A percentile compares a stretch with the other conserved stretches of the same genome.
Evolutionary conservation across 177 flowering plant species (phyloP).

Genomic region (Telopea speciosissima): DNA sequence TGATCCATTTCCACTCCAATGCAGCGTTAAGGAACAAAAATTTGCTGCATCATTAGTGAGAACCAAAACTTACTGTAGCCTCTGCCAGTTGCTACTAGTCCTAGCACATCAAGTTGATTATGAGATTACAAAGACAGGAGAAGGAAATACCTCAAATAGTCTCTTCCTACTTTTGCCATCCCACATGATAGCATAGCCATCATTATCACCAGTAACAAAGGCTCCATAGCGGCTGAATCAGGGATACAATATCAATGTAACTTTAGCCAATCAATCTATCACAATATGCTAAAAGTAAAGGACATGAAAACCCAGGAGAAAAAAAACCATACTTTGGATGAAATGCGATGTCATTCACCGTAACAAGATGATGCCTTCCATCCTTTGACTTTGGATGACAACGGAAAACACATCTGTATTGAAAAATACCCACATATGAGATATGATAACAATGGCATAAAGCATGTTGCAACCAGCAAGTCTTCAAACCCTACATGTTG

Average conservation of each 20-base stretch:
- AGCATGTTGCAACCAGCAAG: neutral
- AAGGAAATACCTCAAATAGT: conserved; percentile 55
- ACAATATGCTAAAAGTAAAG: neutral
- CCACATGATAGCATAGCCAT: conserved; percentile 73
- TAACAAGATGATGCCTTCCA: conserved; percentile 44
- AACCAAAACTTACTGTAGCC: neutral
- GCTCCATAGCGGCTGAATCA: conserved; percentile 30
- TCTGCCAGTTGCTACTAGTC: neutral
- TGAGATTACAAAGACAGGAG: neutral
- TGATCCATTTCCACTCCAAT: too few species aligned
- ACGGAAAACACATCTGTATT: conserved; percentile 61
- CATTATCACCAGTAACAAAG: conserved; percentile 76
- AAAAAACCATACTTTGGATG: conserved; percentile 52
- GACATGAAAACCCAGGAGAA: neutral
- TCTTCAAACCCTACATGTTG: neutral
- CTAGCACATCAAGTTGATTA: neutral
- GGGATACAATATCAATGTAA: neutral
- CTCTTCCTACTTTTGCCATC: conserved; percentile 60
- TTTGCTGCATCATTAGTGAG: neutral
- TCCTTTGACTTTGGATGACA: conserved; percentile 67
- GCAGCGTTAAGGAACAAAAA: too few species aligned
- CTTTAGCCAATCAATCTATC: neutral
- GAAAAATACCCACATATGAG: conserved; percentile 8
- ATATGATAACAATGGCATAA: neutral
- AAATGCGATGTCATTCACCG: conserved; percentile 79